Evolutionary conservation across 1,139 yeast species (phyloP).

Genomic region (Kodamaea plutei): DNA sequence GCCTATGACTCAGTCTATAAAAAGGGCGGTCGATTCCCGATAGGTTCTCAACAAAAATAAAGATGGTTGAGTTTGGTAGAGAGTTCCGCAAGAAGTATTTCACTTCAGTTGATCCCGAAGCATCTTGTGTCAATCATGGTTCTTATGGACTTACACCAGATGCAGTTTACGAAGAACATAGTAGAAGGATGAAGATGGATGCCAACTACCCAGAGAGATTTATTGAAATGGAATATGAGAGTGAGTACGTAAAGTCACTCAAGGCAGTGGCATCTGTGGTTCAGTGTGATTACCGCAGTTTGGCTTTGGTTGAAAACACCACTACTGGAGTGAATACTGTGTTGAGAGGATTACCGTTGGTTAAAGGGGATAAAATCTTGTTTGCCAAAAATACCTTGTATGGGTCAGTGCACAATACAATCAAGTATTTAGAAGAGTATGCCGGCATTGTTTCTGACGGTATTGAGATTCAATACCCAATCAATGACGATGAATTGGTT

Average conservation of each 20-base stretch:
- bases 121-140: conserved; percentile 50
- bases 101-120: conserved; percentile 29
- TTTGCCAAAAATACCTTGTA: conserved; percentile 48
- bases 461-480: conserved; percentile 48
- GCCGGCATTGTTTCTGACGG: conserved; percentile 42
- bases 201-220: conserved; percentile 41
- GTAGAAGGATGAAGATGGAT: conserved; percentile 23
- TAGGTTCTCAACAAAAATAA: too few species aligned
- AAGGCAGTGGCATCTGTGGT: conserved; percentile 34
- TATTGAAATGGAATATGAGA: conserved; percentile 19
- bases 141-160: conserved; percentile 50
- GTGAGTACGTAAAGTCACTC: conserved; percentile 27
- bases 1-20: too few species aligned
- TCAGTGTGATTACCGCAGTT: conserved; percentile 38
- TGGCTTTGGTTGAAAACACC: conserved; percentile 56
- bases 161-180: conserved; percentile 27
- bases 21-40: too few species aligned
- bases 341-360: conserved; percentile 50
- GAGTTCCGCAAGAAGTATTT: conserved; percentile 46
- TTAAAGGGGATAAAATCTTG: conserved; percentile 52
- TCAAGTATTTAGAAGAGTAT: conserved; percentile 41
- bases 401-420: conserved; percentile 53
- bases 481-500: conserved; percentile 45
- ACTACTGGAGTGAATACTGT: conserved; percentile 60
- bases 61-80: conserved; percentile 41